A percentile compares a stretch with the other conserved stretches of the same genome.
Conservation (phyloP, 176 grass and related monocot species). For the Carex myosuroides region DNA sequence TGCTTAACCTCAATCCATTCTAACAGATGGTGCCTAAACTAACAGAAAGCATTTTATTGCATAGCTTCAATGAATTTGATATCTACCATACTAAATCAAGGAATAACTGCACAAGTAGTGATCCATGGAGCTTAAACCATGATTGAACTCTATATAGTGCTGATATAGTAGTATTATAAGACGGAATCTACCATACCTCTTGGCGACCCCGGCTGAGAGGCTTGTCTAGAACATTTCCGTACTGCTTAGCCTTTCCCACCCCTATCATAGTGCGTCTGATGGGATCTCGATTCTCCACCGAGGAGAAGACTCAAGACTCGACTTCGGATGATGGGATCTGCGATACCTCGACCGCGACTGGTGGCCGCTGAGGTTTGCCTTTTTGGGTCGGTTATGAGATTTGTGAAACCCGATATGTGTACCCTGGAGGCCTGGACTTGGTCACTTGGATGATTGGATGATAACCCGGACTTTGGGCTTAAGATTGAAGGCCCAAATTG, state of each 20-base stretch:
- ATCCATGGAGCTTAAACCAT: neutral
- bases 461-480: neutral
- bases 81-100: neutral
- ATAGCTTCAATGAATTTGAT: constrained; percentile 3
- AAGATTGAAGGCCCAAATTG: neutral
- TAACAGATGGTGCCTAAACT: constrained; percentile 5
- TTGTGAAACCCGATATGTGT: neutral
- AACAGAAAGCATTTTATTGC: neutral
- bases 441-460: neutral
- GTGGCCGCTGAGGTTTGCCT: neutral
- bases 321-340: neutral
- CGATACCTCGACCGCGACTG: neutral
- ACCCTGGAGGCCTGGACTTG: neutral
- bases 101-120: neutral
- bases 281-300: neutral
- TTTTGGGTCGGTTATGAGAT: neutral
- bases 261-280: constrained; percentile 48
- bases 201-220: constrained; percentile 77
- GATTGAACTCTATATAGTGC: neutral
- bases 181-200: constrained; percentile 36
- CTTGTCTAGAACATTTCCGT: constrained; percentile 84
- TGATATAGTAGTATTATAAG: neutral
- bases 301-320: neutral
- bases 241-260: constrained; percentile 92
- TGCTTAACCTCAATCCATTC: neutral